These are phyloP conservation scores for Aureobasidium leucospermi DNA, from an alignment of 2,329 filamentous ascomycete genomes.

Conservation along the genomic window DNA sequence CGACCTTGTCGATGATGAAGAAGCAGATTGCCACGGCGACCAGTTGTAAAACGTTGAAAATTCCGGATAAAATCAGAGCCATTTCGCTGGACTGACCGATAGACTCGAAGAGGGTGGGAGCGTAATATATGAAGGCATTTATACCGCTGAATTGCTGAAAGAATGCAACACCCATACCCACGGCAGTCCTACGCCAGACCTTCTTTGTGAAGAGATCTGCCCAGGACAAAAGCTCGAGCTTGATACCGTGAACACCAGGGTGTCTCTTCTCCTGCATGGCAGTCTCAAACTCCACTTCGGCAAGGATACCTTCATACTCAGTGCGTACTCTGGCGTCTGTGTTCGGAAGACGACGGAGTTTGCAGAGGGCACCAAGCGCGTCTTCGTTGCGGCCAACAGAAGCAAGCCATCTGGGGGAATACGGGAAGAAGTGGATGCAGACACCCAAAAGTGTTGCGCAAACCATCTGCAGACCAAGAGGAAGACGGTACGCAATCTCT, in stretches of 20 bases:
- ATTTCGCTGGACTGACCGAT: conserved; percentile 29
- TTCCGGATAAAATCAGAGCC: conserved; percentile 46
- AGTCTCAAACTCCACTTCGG: conserved; percentile 17
- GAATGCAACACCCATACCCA: conserved; percentile 50
- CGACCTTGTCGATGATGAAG: conserved; percentile 57
- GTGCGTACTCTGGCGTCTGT: conserved; percentile 16
- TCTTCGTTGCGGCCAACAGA: conserved; percentile 26
- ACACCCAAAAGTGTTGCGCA: conserved; percentile 25
- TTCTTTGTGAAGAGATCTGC: conserved; percentile 45
- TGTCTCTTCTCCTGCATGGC: conserved; percentile 31
- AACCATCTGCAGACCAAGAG: conserved; percentile 42
- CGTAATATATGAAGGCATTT: conserved; percentile 55
- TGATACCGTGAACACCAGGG: conserved; percentile 32
- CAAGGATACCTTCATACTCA: conserved; percentile 18
- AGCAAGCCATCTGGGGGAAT: conserved; percentile 29
- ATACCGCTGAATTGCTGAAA: conserved; percentile 52
- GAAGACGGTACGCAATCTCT: conserved; percentile 42
- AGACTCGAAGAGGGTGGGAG: conserved; percentile 50
- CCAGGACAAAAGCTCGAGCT: conserved; percentile 44
- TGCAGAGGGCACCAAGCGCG: conserved; percentile 22
- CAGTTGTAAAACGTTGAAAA: conserved; percentile 62
- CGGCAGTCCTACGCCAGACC: conserved; percentile 40
- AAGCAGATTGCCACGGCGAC: conserved; percentile 54
- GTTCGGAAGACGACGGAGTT: conserved; percentile 21
- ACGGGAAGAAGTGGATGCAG: conserved; percentile 29